These are phyloP conservation scores for Sarocladium strictum DNA, from an alignment of 2,329 filamentous ascomycete genomes.

Conservation along the genomic window DNA sequence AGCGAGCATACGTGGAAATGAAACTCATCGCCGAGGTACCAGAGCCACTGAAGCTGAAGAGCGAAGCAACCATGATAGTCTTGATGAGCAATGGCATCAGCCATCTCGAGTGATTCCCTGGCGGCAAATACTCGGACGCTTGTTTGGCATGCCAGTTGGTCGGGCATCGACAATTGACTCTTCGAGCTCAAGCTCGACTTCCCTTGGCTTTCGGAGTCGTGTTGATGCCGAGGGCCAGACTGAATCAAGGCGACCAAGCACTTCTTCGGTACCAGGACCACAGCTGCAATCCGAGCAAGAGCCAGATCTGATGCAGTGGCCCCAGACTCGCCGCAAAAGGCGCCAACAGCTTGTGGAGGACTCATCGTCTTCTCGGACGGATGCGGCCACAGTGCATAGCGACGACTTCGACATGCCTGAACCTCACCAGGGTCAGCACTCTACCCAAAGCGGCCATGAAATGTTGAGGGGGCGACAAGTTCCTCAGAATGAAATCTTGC, in stretches of 20 bases:
- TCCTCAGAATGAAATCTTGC: neutral
- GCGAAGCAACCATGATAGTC: constrained; percentile 1
- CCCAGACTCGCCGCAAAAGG: neutral
- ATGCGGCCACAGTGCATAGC: constrained; percentile 29
- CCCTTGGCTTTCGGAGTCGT: neutral
- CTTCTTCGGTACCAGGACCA: neutral
- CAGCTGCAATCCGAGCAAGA: neutral
- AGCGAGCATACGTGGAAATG: neutral
- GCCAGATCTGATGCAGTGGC: neutral
- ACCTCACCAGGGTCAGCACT: neutral
- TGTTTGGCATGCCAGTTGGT: constrained; percentile 24
- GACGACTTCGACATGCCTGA: constrained; percentile 25
- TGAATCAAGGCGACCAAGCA: neutral
- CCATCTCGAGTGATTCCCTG: constrained; percentile 15
- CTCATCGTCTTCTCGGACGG: constrained; percentile 20
- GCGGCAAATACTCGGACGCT: constrained; percentile 21
- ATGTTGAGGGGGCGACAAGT: neutral
- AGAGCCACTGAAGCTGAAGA: neutral
- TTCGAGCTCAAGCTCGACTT: neutral
- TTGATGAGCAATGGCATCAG: constrained; percentile 9
- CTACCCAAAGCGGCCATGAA: neutral
- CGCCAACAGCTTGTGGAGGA: neutral
- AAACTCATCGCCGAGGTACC: too few species aligned
- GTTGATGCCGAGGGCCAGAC: neutral
- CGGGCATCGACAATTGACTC: constrained; percentile 29